A percentile compares a stretch with the other conserved stretches of the same genome.
Conservation (phyloP, 305 asterid species). For the Salvia sclarea region DNA sequence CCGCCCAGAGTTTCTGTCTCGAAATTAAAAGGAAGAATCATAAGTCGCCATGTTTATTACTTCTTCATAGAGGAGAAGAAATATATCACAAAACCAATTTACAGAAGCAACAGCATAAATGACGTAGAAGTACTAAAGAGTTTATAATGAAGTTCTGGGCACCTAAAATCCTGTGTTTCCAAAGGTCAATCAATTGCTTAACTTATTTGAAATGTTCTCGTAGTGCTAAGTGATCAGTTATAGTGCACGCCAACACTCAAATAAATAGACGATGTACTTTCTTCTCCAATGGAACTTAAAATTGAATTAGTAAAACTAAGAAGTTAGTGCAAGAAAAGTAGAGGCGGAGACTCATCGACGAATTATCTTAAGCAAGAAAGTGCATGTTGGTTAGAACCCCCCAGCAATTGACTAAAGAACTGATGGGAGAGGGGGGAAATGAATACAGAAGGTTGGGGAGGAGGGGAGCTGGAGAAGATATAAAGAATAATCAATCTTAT, state of each 20-base stretch:
- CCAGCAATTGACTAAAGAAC: slow-evolving; percentile 19
- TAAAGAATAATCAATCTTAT: too few species aligned
- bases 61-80: slow-evolving; percentile 18
- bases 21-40: slow-evolving; percentile 17
- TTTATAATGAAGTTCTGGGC: not conserved
- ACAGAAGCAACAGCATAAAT: slow-evolving; percentile 1
- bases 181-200: not conserved
- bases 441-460: not conserved
- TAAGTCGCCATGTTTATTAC: slow-evolving; percentile 32
- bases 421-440: not conserved
- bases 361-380: not conserved
- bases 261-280: not conserved
- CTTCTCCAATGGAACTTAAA: not conserved
- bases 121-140: not conserved
- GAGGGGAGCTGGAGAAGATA: too few species aligned
- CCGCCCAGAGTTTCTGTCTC: slow-evolving; percentile 86
- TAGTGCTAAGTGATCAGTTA: not conserved
- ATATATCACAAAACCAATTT: slow-evolving; percentile 14
- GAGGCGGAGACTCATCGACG: slow-evolving; percentile 3
- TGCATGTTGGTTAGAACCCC: not conserved
- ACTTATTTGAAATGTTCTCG: too few species aligned
- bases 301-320: too few species aligned
- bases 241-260: slow-evolving; percentile 10
- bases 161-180: not conserved
- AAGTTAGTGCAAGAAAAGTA: not conserved